These are phyloP conservation scores for Mucor racemosus DNA, from an alignment of 371 early-diverging fungal species.

Conservation along the genomic window DNA sequence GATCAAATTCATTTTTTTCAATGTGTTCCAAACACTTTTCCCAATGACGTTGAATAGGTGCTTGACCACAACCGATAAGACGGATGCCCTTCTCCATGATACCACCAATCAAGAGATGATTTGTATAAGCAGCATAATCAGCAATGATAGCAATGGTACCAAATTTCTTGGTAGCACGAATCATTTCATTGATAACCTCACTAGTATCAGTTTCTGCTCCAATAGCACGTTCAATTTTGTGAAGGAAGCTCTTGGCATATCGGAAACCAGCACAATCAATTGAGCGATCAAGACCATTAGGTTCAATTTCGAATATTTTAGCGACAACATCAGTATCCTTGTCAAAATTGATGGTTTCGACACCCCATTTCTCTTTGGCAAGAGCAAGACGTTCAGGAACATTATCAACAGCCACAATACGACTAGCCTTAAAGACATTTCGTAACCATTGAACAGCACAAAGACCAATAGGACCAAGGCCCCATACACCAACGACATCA, in stretches of 20 bases:
- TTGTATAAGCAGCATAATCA: conserved; percentile 38
- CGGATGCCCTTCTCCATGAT: conserved; percentile 68
- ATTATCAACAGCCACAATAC: conserved; percentile 61
- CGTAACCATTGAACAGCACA: conserved; percentile 53
- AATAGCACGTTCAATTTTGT: conserved; percentile 37
- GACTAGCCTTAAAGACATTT: conserved; percentile 50
- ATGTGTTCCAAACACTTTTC: conserved; percentile 47
- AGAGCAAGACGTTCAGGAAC: conserved; percentile 53
- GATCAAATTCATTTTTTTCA: conserved; percentile 51
- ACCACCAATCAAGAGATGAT: conserved; percentile 64
- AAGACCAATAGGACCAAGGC: conserved; percentile 67
- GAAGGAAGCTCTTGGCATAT: conserved; percentile 18
- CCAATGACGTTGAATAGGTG: conserved; percentile 63
- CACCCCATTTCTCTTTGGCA: conserved; percentile 49
- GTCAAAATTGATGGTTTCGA: conserved; percentile 54
- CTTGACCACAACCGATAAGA: conserved; percentile 60
- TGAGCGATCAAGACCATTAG: conserved; percentile 55
- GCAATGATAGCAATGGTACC: conserved; percentile 58
- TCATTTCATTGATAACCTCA: conserved; percentile 60
- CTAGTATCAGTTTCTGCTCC: conserved; percentile 64
- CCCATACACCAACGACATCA: conserved; percentile 63
- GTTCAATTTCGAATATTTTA: conserved; percentile 42
- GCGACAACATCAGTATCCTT: conserved; percentile 44
- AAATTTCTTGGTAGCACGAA: conserved; percentile 52
- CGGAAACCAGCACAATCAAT: conserved; percentile 55